These are phyloP conservation scores for Colletotrichum tropicale DNA, from an alignment of 2,329 filamentous ascomycete species.

Conservation along the genomic window DNA sequence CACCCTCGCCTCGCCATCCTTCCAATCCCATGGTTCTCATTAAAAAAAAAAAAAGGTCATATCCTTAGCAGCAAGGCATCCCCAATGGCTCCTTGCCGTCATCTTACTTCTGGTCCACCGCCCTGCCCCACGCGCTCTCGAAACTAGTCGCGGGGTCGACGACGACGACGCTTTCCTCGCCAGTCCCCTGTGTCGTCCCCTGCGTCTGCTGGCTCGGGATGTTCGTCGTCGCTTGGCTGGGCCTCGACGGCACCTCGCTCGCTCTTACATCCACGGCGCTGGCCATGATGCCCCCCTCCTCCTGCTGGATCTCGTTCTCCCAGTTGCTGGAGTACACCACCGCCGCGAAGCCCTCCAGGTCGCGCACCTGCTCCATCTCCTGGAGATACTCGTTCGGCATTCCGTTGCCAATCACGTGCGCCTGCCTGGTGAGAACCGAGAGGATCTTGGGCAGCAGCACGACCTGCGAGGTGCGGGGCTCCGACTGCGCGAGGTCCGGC, in stretches of 20 bases:
- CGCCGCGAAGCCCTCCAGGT: constrained; percentile 83
- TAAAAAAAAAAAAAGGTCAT: neutral
- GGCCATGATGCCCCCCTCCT: constrained; percentile 39
- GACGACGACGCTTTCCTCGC: constrained; percentile 59
- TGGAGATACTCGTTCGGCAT: constrained; percentile 73
- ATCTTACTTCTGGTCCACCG: constrained; percentile 43
- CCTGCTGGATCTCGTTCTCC: constrained; percentile 66
- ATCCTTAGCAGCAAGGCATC: neutral
- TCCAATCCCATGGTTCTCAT: constrained; percentile 2
- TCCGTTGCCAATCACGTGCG: constrained; percentile 85
- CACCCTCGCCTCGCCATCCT: neutral
- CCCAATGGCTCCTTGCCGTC: neutral
- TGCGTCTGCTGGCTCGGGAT: constrained; percentile 22
- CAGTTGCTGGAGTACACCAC: constrained; percentile 89
- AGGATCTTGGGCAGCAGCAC: constrained; percentile 83
- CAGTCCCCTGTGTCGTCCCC: constrained; percentile 26
- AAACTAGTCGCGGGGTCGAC: constrained; percentile 58
- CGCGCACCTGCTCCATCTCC: constrained; percentile 76
- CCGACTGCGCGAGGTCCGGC: constrained; percentile 29
- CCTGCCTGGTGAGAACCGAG: constrained; percentile 88
- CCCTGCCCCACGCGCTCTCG: constrained; percentile 74
- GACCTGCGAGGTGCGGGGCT: constrained; percentile 56
- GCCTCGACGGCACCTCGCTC: constrained; percentile 22
- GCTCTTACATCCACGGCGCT: constrained; percentile 38
- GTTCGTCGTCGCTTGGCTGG: constrained; percentile 17